Percentiles rank a stretch among this genome's conserved stretches.
Conservation (phyloP, 352 stramenopile genomes). For the Phytophthora vignae region DNA sequence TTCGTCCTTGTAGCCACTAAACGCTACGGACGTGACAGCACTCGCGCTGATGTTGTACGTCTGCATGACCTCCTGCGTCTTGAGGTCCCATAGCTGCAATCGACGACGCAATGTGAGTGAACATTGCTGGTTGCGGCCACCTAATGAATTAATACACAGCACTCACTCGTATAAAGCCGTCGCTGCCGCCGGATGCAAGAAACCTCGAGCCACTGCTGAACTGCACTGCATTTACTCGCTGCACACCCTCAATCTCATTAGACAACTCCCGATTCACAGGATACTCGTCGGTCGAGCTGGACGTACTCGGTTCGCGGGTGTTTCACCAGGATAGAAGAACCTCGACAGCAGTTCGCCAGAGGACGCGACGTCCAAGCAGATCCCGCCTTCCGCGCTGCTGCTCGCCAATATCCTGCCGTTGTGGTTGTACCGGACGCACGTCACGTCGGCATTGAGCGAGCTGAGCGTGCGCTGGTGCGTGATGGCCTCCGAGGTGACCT, state of each 20-base stretch:
- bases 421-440: constrained; percentile 72
- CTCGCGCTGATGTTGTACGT: constrained; percentile 71
- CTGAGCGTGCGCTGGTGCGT: constrained; percentile 49
- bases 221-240: constrained; percentile 71
- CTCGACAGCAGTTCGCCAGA: constrained; percentile 69
- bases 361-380: constrained; percentile 62
- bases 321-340: constrained; percentile 66
- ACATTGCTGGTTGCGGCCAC: not conserved
- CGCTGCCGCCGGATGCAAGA: constrained; percentile 61
- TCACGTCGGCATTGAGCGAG: constrained; percentile 65
- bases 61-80: constrained; percentile 77
- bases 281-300: not conserved
- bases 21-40: constrained; percentile 66
- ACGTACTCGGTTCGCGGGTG: constrained; percentile 46
- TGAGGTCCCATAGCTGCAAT: constrained; percentile 73
- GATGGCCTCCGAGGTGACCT: constrained; percentile 62
- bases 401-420: constrained; percentile 77
- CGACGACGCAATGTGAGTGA: not conserved
- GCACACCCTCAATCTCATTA: not conserved
- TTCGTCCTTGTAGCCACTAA: constrained; percentile 81
- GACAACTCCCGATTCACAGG: not conserved
- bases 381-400: constrained; percentile 64
- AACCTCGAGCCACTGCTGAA: constrained; percentile 81
- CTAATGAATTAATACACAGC: not conserved
- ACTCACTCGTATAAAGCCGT: constrained; percentile 61